Conservation (phyloP, 2,329 filamentous ascomycete species). For the Neonectria neomacrospora region DNA sequence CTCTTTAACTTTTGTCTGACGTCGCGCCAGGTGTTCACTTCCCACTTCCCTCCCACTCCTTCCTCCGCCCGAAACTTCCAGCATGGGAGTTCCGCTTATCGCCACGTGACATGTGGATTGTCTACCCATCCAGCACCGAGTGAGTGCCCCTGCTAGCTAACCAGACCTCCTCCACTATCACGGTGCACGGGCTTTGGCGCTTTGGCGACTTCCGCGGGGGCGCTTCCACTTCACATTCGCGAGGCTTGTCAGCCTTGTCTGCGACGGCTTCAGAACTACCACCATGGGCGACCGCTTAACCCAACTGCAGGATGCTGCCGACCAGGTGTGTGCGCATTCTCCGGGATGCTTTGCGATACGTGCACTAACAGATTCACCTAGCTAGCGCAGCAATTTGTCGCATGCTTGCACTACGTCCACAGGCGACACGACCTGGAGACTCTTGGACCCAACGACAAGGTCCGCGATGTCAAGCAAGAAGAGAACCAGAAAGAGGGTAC, state of each 20-base stretch:
- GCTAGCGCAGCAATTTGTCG: constrained; percentile 76
- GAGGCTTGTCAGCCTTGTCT: constrained; percentile 12
- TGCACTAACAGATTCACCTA: constrained; percentile 46
- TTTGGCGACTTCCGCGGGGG: constrained; percentile 11
- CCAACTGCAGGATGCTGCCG: constrained; percentile 85
- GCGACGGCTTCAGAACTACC: constrained; percentile 17
- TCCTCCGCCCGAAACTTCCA: constrained; percentile 29
- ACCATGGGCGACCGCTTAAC: constrained; percentile 81
- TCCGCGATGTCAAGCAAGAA: constrained; percentile 68
- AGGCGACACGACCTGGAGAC: constrained; percentile 74
- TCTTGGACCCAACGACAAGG: constrained; percentile 66
- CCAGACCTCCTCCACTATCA: no score
- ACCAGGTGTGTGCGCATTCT: constrained; percentile 67
- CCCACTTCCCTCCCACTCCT: constrained; percentile 7
- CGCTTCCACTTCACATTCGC: constrained; percentile 14
- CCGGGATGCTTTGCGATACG: neutral
- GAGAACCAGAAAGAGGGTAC: constrained; percentile 63
- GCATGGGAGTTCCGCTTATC: constrained; percentile 40
- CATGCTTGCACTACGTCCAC: constrained; percentile 73
- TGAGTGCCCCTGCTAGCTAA: neutral
- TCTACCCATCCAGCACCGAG: neutral
- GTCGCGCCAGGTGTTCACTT: constrained; percentile 52
- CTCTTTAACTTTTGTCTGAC: constrained; percentile 20
- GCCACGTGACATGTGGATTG: constrained; percentile 34
- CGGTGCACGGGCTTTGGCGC: neutral